These are phyloP conservation scores for Neurospora sp. DNA, from an alignment of 495 filamentous ascomycete genomes.

Conservation along the genomic window DNA sequence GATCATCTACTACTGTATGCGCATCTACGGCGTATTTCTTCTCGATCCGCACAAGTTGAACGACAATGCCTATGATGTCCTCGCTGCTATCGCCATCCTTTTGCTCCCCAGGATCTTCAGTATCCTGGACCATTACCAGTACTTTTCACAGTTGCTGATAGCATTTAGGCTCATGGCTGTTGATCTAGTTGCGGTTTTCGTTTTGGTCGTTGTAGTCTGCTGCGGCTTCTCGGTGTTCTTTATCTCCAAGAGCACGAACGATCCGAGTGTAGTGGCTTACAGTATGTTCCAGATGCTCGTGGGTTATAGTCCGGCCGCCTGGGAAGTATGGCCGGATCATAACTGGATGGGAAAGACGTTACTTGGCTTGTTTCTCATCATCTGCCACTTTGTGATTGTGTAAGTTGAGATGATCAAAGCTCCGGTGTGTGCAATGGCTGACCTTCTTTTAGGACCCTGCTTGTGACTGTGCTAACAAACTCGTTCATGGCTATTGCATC, in stretches of 20 bases:
- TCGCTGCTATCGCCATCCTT: conserved; percentile 80
- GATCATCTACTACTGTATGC: conserved; percentile 78
- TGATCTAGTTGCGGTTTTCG: conserved; percentile 72
- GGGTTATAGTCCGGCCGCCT: conserved; percentile 55
- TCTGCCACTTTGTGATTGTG: conserved; percentile 91
- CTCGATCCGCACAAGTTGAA: conserved; percentile 60
- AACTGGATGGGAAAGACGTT: conserved; percentile 66
- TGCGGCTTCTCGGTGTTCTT: conserved; percentile 94
- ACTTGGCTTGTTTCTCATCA: conserved; percentile 74
- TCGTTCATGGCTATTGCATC: conserved; percentile 90
- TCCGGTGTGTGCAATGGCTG: neutral
- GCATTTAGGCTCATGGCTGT: conserved; percentile 88
- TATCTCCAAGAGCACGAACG: conserved; percentile 55
- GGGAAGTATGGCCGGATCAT: conserved; percentile 64
- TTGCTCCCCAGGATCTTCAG: conserved; percentile 86
- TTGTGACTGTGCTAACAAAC: conserved; percentile 88
- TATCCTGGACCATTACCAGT: conserved; percentile 83
- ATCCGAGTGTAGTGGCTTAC: conserved; percentile 65
- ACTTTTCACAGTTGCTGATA: conserved; percentile 89
- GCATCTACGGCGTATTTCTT: conserved; percentile 74
- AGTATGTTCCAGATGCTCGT: conserved; percentile 86
- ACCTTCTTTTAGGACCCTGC: conserved; percentile 48
- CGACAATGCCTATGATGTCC: conserved; percentile 77
- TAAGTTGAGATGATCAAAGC: conserved; percentile 13
- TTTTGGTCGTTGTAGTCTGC: conserved; percentile 75